Evolutionary conservation across 2,329 filamentous ascomycete species (phyloP).

Genomic region (Tolypocladium ophioglossoides): DNA sequence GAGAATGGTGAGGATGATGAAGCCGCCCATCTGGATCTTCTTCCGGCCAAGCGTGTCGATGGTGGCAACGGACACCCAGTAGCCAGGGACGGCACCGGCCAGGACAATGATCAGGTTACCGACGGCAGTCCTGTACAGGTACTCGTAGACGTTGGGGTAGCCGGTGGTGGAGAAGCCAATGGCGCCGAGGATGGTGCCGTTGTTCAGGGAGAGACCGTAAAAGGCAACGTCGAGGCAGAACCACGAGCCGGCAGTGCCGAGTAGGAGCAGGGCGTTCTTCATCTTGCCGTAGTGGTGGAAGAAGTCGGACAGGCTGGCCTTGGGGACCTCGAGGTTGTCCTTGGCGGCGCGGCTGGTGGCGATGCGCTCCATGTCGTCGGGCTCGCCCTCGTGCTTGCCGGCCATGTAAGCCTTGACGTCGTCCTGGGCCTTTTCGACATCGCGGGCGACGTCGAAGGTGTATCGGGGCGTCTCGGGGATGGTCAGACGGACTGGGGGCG

Average conservation of each 20-base stretch:
- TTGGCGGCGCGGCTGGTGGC: slow-evolving; percentile 42
- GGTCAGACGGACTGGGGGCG: slow-evolving; percentile 47
- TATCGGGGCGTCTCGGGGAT: slow-evolving; percentile 84
- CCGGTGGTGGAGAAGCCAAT: slow-evolving; percentile 55
- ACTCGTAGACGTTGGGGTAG: slow-evolving; percentile 50
- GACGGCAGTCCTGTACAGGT: slow-evolving; percentile 62
- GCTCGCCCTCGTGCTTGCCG: slow-evolving; percentile 49
- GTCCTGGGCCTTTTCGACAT: slow-evolving; percentile 61
- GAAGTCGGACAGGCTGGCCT: slow-evolving; percentile 67
- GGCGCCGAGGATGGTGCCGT: slow-evolving; percentile 56
- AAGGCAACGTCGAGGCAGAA: slow-evolving; percentile 58
- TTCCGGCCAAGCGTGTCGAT: slow-evolving; percentile 69
- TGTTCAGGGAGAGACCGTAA: slow-evolving; percentile 66
- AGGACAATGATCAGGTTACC: slow-evolving; percentile 72
- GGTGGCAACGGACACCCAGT: slow-evolving; percentile 68
- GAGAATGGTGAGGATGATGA: slow-evolving; percentile 48
- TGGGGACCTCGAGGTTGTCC: slow-evolving; percentile 49
- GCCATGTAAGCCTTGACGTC: slow-evolving; percentile 67
- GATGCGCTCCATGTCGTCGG: slow-evolving; percentile 58
- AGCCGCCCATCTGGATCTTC: slow-evolving; percentile 60
- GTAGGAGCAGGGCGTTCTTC: slow-evolving; percentile 61
- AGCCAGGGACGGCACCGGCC: slow-evolving; percentile 70
- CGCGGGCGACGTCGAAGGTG: slow-evolving; percentile 70
- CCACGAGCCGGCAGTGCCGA: slow-evolving; percentile 79
- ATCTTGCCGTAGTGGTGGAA: slow-evolving; percentile 56